Conservation (phyloP, 768 basidiomycete species). For the Pholiota microspora region DNA sequence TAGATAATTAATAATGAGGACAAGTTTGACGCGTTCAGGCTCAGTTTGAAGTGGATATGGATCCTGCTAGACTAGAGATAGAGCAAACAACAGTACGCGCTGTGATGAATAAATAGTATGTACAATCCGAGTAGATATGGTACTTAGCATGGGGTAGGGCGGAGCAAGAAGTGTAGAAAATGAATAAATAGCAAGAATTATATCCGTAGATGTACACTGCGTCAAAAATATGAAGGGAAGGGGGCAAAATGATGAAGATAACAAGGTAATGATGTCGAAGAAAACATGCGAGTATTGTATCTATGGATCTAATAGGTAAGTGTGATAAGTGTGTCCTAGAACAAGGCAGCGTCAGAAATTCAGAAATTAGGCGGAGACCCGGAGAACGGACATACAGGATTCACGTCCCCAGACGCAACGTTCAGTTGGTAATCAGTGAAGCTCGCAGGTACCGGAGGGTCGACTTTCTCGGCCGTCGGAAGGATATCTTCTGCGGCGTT, state of each 20-base stretch:
- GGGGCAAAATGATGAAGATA: background rate
- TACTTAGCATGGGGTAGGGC: background rate
- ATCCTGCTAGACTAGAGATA: too few relatives aligned
- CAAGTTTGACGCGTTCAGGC: too few relatives aligned
- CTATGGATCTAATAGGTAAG: background rate
- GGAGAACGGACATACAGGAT: constrained; percentile 4
- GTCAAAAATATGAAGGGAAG: background rate
- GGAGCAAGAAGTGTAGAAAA: background rate
- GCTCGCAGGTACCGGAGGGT: background rate
- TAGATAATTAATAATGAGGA: too few relatives aligned
- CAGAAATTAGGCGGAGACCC: background rate
- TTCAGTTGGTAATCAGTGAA: constrained; percentile 19
- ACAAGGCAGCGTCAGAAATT: background rate
- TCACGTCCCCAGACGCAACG: constrained; percentile 9
- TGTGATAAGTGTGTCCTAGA: constrained; percentile 1
- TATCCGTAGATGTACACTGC: background rate
- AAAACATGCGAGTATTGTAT: background rate
- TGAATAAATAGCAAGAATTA: background rate
- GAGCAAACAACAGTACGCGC: too few relatives aligned
- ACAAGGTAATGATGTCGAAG: background rate
- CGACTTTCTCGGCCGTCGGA: background rate
- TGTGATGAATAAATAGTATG: too few relatives aligned
- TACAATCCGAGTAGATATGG: background rate
- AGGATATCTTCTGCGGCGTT: background rate
- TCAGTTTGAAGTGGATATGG: too few relatives aligned